Evolutionary conservation across 495 filamentous ascomycete genomes (phyloP).

Genomic region (Hypoxylon fuscum): DNA sequence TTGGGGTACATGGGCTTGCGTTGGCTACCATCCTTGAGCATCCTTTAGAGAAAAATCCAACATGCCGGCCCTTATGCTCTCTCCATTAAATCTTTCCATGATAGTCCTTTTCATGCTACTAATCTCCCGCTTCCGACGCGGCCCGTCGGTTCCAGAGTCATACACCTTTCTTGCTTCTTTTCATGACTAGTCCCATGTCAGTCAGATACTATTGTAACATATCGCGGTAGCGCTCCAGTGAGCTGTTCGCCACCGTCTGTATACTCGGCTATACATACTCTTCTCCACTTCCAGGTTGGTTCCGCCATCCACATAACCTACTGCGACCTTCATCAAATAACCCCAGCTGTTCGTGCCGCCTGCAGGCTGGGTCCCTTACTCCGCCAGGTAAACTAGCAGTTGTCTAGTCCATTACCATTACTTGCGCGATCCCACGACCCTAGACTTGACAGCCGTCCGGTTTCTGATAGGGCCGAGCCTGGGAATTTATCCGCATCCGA

Average conservation of each 20-base stretch:
- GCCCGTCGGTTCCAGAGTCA: conserved; percentile 27
- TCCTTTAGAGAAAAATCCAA: conserved; percentile 20
- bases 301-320: conserved; percentile 26
- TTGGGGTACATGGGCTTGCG: conserved; percentile 37
- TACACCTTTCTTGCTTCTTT: conserved; percentile 25
- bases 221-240: conserved; percentile 39
- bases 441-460: conserved; percentile 32
- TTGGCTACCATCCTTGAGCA: conserved; percentile 28
- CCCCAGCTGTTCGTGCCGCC: conserved; percentile 32
- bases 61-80: conserved; percentile 39
- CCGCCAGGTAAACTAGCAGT: conserved; percentile 32
- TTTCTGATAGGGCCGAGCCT: conserved; percentile 46
- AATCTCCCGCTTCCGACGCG: conserved; percentile 42
- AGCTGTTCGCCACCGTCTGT: conserved; percentile 16
- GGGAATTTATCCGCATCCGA: conserved; percentile 44
- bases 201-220: conserved; percentile 28
- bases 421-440: conserved; percentile 29
- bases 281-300: conserved; percentile 32
- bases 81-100: conserved; percentile 34
- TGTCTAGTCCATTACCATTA: conserved; percentile 29
- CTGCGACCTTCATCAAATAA: conserved; percentile 22
- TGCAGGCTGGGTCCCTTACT: conserved; percentile 36
- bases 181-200: conserved; percentile 10
- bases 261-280: conserved; percentile 15
- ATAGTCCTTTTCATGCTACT: conserved; percentile 33